Evolutionary conservation across 2,329 filamentous ascomycete genomes (phyloP).

Genomic region (Neofusicoccum umdonicola): DNA sequence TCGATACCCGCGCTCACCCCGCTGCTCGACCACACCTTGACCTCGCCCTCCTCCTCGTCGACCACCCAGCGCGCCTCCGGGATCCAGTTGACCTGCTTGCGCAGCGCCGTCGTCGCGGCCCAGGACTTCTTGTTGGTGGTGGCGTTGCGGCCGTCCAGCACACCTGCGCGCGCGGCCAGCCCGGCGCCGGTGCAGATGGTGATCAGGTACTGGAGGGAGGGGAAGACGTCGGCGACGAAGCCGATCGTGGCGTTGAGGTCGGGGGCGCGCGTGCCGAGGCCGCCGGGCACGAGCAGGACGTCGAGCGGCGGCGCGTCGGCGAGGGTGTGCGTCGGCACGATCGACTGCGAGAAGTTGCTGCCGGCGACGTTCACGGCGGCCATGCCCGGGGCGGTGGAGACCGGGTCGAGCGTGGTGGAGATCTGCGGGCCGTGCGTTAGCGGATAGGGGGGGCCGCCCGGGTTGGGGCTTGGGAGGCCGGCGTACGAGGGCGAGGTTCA

Average conservation of each 20-base stretch:
- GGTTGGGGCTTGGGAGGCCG: neutral
- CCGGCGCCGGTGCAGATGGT: slow-evolving; percentile 67
- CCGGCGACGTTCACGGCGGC: slow-evolving; percentile 18
- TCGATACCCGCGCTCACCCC: slow-evolving; percentile 65
- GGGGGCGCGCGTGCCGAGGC: slow-evolving; percentile 46
- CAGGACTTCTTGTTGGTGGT: slow-evolving; percentile 68
- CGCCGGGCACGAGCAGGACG: slow-evolving; percentile 66
- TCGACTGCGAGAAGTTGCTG: slow-evolving; percentile 34
- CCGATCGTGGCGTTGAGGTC: slow-evolving; percentile 39
- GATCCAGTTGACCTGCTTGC: slow-evolving; percentile 51
- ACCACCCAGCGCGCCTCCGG: slow-evolving; percentile 60
- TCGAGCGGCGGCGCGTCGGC: slow-evolving; percentile 52
- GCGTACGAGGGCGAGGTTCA: slow-evolving; percentile 25
- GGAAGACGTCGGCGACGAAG: slow-evolving; percentile 48
- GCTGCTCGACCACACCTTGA: slow-evolving; percentile 63
- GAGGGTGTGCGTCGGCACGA: slow-evolving; percentile 57
- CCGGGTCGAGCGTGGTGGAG: slow-evolving; percentile 28
- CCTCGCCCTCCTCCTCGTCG: slow-evolving; percentile 47
- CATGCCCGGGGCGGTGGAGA: slow-evolving; percentile 29
- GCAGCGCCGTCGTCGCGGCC: slow-evolving; percentile 47
- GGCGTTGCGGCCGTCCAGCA: slow-evolving; percentile 59
- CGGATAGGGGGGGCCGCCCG: no score
- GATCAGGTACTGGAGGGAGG: slow-evolving; percentile 55
- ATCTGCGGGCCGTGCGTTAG: slow-evolving; percentile 5
- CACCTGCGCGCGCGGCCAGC: slow-evolving; percentile 57